Conservation (phyloP, 1,284 basidiomycete species). For the Puccinia horiana region DNA sequence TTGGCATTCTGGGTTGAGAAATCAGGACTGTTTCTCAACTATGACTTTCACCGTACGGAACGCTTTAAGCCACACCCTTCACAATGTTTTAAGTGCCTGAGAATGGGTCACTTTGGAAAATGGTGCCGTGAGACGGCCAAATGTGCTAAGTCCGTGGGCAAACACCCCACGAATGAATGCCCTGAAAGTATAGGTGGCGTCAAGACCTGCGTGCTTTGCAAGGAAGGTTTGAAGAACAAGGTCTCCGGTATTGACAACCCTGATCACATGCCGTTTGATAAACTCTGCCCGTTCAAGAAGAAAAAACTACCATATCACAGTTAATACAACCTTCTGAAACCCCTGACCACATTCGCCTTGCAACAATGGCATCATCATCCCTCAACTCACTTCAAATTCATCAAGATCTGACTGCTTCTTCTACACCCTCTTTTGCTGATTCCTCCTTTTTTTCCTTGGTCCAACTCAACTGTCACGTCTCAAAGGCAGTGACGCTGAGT, state of each 20-base stretch:
- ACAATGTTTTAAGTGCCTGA: background rate
- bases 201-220: background rate
- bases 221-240: background rate
- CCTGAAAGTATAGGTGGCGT: background rate
- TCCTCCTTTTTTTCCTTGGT: no score
- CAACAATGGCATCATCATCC: no score
- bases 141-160: background rate
- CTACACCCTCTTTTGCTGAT: no score
- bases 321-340: no score
- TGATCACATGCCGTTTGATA: no score
- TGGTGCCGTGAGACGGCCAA: background rate
- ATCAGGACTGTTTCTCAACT: background rate
- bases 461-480: no score
- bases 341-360: no score
- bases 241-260: background rate
- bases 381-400: no score
- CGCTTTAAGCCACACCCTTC: background rate
- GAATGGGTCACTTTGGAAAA: slow-evolving; percentile 1
- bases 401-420: no score
- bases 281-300: no score
- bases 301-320: no score
- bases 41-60: background rate
- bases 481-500: background rate
- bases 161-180: background rate
- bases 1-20: background rate